phyloP scores from a whole-genome alignment of 2,329 filamentous ascomycete species.

The Ascochyta pisi region DNA sequence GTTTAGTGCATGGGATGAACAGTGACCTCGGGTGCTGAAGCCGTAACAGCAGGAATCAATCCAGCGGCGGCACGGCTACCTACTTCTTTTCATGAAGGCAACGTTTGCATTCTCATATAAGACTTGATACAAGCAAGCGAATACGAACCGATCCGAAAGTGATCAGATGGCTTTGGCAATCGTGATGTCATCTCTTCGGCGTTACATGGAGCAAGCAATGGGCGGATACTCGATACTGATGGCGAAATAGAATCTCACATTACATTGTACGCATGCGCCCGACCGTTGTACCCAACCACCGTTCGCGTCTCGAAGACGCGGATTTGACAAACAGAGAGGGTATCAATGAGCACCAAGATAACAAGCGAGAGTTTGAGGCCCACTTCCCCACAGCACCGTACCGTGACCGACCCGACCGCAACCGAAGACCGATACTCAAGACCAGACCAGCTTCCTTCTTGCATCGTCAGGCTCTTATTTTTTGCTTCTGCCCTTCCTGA shows the following conservation, averaged over 20 bases:
- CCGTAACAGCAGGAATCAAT: slow-evolving; percentile 49
- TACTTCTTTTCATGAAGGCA: slow-evolving; percentile 49
- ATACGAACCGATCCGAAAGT: slow-evolving; percentile 52
- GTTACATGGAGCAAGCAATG: slow-evolving; percentile 32
- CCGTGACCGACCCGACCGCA: background rate
- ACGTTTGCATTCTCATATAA: slow-evolving; percentile 50
- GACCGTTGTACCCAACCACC: slow-evolving; percentile 24
- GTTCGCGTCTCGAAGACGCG: background rate
- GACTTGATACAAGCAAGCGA: slow-evolving; percentile 51
- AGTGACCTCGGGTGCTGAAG: slow-evolving; percentile 50
- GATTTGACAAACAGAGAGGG: slow-evolving; percentile 8
- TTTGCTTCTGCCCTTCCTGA: slow-evolving; percentile 37
- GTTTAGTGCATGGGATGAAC: slow-evolving; percentile 52
- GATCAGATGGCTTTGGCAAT: slow-evolving; percentile 41
- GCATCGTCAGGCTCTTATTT: slow-evolving; percentile 20
- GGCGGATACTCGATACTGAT: slow-evolving; percentile 38
- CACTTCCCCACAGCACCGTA: slow-evolving; percentile 12
- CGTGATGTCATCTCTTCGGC: slow-evolving; percentile 44
- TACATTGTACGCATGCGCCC: slow-evolving; percentile 26
- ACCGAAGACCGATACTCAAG: background rate
- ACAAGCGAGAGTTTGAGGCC: slow-evolving; percentile 5
- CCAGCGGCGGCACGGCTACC: slow-evolving; percentile 44
- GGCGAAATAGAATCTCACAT: slow-evolving; percentile 37
- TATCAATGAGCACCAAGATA: slow-evolving; percentile 11
- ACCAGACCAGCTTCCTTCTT: background rate